Evolutionary conservation across 805 yeast genomes (phyloP), one percentile per base, ranked within the genome.

Genomic region (Saturnispora gosingensis): DNA sequence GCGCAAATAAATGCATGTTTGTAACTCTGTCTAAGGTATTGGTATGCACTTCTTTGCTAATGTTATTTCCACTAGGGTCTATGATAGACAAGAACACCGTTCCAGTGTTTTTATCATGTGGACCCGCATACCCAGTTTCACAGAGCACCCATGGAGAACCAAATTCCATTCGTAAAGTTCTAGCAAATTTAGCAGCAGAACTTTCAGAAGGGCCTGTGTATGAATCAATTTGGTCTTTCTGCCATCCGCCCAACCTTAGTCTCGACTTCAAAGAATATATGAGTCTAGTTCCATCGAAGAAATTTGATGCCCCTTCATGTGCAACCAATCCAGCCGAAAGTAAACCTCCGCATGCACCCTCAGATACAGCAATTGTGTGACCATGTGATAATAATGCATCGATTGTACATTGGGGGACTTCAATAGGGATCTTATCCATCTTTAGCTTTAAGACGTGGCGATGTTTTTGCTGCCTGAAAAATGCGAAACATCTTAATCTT

Each of bases 121-220:
- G 93, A 1, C 95, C 95, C 0, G 96, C 95, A 72, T 85, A 83
- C 1, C 96, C 96, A 1, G 93, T 83, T 65, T 88, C 96, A 1
- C 90, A 82, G 18, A 88, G 71, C 4, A 87, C 88, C 66, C 81
- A 88, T 0, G 90, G 85, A 3, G 89, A 81, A 0, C 95, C 95
- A 57, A 87, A 74, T 63, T 88, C 96, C 54, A 87, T 78, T 61
- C 83, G 75, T 51, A 89, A 72, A 56, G 85, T 86, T 48, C 96
- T 73, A 2, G 96, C 96, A 57, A 88, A 71, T 59, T 86, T 76
- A 54, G 80, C 63, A 2, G 85, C 95, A 16, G 85, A 95, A 44
- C 73, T 75, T 59, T 83, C 88, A 40, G 84, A 76, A 4, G 96
- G 95, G 0, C 95, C 96, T 43, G 90, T 85, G 63, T 87, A 88